Conservation (phyloP, 495 filamentous ascomycete species). For the Neurospora hispaniola region DNA sequence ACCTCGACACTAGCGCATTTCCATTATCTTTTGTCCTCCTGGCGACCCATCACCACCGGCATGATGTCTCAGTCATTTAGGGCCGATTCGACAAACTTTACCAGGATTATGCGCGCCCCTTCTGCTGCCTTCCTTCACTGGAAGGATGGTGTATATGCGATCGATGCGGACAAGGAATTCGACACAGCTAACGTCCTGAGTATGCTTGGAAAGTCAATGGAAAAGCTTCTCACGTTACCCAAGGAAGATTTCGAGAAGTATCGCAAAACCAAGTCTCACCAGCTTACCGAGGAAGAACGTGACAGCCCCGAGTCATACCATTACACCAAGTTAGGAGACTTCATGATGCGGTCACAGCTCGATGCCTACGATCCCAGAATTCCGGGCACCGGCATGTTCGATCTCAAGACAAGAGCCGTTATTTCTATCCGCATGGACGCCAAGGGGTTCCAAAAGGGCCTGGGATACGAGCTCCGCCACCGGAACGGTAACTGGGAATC, state of each 20-base stretch:
- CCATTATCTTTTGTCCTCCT: conserved; percentile 80
- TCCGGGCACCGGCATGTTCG: conserved; percentile 91
- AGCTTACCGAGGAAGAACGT: conserved; percentile 54
- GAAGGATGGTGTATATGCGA: conserved; percentile 82
- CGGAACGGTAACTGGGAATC: conserved; percentile 72
- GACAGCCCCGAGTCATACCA: conserved; percentile 67
- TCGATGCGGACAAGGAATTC: conserved; percentile 93
- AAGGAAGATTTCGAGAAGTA: conserved; percentile 80
- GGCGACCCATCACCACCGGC: conserved; percentile 57
- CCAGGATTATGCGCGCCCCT: conserved; percentile 56
- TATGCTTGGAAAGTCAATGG: conserved; percentile 89
- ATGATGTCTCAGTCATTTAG: conserved; percentile 58
- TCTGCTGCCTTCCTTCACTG: conserved; percentile 75
- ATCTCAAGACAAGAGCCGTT: conserved; percentile 91
- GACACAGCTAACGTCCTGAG: conserved; percentile 77
- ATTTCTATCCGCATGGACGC: conserved; percentile 82
- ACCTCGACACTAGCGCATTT: conserved; percentile 79
- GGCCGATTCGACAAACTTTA: conserved; percentile 52
- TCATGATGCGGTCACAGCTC: conserved; percentile 91
- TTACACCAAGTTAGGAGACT: conserved; percentile 79
- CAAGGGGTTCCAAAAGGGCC: conserved; percentile 55
- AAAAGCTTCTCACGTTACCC: conserved; percentile 81
- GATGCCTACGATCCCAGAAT: conserved; percentile 82
- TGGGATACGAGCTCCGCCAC: conserved; percentile 77
- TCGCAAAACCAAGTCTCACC: conserved; percentile 50